Conservation (phyloP, 768 basidiomycete species). For the Lepiota venenata region DNA sequence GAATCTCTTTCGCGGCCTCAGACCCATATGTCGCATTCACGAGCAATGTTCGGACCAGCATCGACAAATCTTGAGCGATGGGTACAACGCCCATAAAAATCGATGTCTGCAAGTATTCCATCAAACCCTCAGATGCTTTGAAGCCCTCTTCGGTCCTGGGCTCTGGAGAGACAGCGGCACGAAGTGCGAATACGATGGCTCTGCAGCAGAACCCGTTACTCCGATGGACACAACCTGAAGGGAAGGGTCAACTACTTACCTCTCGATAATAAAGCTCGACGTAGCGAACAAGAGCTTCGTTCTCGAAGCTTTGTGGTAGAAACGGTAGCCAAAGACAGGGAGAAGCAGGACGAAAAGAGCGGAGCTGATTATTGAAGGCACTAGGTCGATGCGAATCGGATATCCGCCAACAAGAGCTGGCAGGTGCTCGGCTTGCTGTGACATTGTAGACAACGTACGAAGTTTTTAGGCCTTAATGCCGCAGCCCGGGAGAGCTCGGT, state of each 20-base stretch:
- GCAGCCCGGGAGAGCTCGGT: background rate
- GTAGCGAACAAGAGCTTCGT: slow-evolving; percentile 10
- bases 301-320: slow-evolving; percentile 8
- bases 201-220: slow-evolving; percentile 12
- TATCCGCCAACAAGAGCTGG: slow-evolving; percentile 17
- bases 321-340: slow-evolving; percentile 12
- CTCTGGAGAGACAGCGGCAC: slow-evolving; percentile 16
- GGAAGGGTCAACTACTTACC: slow-evolving; percentile 9
- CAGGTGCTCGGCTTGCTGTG: background rate
- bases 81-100: slow-evolving; percentile 23
- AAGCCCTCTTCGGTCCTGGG: slow-evolving; percentile 6
- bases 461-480: background rate
- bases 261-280: slow-evolving; percentile 13
- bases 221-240: background rate
- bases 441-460: background rate
- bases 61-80: slow-evolving; percentile 7
- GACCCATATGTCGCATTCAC: slow-evolving; percentile 24
- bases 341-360: slow-evolving; percentile 14
- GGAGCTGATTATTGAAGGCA: slow-evolving; percentile 17
- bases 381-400: slow-evolving; percentile 13
- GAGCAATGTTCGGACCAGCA: slow-evolving; percentile 13
- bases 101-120: slow-evolving; percentile 24
- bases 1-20: slow-evolving; percentile 7
- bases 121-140: slow-evolving; percentile 18
- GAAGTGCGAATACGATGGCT: slow-evolving; percentile 19